phyloP scores from a whole-genome alignment of 2,329 filamentous ascomycete species.

The Stagonosporopsis chrysanthemi region DNA sequence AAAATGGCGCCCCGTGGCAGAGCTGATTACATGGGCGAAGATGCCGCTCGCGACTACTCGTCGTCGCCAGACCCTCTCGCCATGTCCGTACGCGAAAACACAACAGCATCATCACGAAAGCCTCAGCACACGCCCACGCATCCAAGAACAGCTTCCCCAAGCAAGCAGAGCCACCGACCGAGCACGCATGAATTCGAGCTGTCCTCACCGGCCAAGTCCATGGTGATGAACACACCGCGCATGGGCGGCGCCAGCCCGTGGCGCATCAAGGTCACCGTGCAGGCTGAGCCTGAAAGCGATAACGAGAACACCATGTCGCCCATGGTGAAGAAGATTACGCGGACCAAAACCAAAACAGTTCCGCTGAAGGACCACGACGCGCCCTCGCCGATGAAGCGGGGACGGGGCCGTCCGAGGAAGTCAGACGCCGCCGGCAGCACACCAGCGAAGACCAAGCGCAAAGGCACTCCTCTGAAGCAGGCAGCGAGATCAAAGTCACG shows the following conservation, averaged over 20 bases:
- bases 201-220: constrained; percentile 54
- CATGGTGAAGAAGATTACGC: constrained; percentile 34
- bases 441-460: constrained; percentile 40
- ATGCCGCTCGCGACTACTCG: constrained; percentile 35
- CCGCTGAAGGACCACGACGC: constrained; percentile 52
- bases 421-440: constrained; percentile 35
- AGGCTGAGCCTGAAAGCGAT: constrained; percentile 54
- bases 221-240: constrained; percentile 54
- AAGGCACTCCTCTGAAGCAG: constrained; percentile 43
- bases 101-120: constrained; percentile 28
- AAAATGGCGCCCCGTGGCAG: constrained; percentile 38
- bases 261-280: constrained; percentile 60
- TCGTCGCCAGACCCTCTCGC: constrained; percentile 50
- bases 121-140: constrained; percentile 26
- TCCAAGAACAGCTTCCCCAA: constrained; percentile 38
- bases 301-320: constrained; percentile 44
- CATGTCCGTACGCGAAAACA: constrained; percentile 39
- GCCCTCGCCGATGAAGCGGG: constrained; percentile 48
- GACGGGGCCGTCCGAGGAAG: constrained; percentile 48
- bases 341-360: constrained; percentile 50
- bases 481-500: constrained; percentile 36
- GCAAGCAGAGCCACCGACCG: constrained; percentile 34
- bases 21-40: constrained; percentile 22
- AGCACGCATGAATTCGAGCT: constrained; percentile 32
- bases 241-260: constrained; percentile 53